Base-by-base conservation (phyloP, 2,329 filamentous ascomycete species). In the Calycina herbarum region DNA sequence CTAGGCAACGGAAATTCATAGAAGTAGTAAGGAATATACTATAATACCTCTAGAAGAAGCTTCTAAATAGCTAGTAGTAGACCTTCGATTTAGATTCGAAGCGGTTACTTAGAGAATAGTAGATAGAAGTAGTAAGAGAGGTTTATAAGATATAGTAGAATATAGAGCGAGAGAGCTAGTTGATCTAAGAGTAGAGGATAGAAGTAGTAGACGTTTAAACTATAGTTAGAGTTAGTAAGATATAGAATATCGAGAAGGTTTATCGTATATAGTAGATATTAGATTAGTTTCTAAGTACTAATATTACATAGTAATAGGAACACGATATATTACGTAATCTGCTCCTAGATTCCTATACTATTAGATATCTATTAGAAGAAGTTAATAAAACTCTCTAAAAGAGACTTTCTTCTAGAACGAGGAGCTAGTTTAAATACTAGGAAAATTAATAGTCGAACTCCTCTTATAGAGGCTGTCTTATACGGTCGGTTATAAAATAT, bases 121-220 rank as follows among this genome's bases (percentile, higher is more conserved):
- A 24, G 65, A 59, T 68, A 54, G 56, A 66, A 31, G 65, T 13
- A 27, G 45, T 67, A 54, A n/a, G 35, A 13, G 59, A 61, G 40
- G 8, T 61, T 59, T 65, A 15, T 17, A 15, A 20, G 27, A 20
- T 54, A 65, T 63, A 20, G 65, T 59, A 38, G 65, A 24, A 65
- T 68, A 56, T 57, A 61, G 33, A 67, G 64, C 35, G 24, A 61
- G 10, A 68, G 66, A 61, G 64, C 64, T 64, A 61, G 58, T 64
- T 64, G 62, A 61, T 61, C 51, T 33, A 29, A 68, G 54, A 59
- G 65, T 54, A 62, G 66, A 31, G 66, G 59, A 56, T 68, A 29
- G 62, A 67, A 68, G 56, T 59, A 20, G 65, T 68, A 62, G 48
- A 68, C 17, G 27, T 68, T 68, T 4, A n/a, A 68, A 3, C 38